Evolutionary conservation across 345 rosid genomes (phyloP).

Genomic region (Pistacia integerrima): DNA sequence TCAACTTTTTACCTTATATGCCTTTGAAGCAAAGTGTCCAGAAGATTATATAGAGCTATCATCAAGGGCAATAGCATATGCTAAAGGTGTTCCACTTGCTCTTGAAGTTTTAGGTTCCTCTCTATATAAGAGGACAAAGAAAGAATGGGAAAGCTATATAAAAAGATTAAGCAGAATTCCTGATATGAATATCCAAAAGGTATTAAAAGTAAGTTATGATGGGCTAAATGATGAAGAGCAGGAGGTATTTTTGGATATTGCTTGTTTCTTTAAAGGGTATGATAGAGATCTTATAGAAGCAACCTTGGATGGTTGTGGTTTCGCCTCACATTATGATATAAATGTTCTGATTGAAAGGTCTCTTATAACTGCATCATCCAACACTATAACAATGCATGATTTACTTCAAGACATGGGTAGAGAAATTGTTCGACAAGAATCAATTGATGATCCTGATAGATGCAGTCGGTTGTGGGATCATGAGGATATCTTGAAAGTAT

Average conservation of each 20-base stretch:
- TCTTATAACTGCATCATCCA: slow-evolving; percentile 16
- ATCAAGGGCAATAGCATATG: background rate
- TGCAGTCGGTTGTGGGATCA: too few species aligned
- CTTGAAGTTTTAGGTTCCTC: slow-evolving; percentile 19
- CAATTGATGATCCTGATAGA: background rate
- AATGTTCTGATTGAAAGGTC: slow-evolving; percentile 29
- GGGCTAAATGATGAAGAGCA: slow-evolving; percentile 17
- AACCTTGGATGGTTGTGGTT: slow-evolving; percentile 21
- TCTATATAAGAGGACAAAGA: background rate
- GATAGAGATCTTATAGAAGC: slow-evolving; percentile 14
- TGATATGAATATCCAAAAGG: background rate
- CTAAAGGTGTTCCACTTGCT: slow-evolving; percentile 24
- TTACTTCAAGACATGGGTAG: slow-evolving; percentile 17
- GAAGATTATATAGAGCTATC: background rate
- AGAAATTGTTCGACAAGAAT: slow-evolving; percentile 34
- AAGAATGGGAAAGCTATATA: background rate
- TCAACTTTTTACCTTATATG: slow-evolving; percentile 19
- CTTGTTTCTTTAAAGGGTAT: slow-evolving; percentile 37
- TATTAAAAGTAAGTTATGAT: background rate
- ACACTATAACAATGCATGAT: slow-evolving; percentile 37
- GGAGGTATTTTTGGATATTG: slow-evolving; percentile 23
- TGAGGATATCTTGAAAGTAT: too few species aligned
- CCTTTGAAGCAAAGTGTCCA: slow-evolving; percentile 7
- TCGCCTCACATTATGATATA: background rate
- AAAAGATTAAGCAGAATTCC: background rate